Evolutionary conservation across 1,139 yeast genomes (phyloP), one percentile per base, ranked within the genome.

Genomic region (Candida smagusa): DNA sequence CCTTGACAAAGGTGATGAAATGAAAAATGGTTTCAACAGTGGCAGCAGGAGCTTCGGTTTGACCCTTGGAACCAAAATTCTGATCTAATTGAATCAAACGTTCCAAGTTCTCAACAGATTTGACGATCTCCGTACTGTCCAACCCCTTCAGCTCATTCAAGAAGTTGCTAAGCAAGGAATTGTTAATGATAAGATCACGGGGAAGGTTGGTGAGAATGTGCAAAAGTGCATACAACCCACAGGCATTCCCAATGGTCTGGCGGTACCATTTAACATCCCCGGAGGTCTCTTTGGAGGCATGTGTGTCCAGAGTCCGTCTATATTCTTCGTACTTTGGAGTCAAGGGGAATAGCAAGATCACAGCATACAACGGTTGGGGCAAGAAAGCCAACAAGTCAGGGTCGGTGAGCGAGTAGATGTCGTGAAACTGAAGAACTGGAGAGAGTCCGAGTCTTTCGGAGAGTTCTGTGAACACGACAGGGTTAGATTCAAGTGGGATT

Each of bases 401-500:
- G 42, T 87, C 96, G 5, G 86, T 80, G 22, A 92, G 62, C 0
- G 97, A 86, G 57, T 79, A 89, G 3, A 92, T 86, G 53, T 92
- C 98, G 41, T 77, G 80, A 59, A 87, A 90, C 34, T 70, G 73
- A 21, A 82, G 68, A 3, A 74, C 58, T 1, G 79, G 74, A 0
- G 79, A 60, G 5, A 90, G 68, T 0, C 97, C 97, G 33, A 92
- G 56, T 28, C 72, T 70, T 31, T 65, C 70, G 2, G 90, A 84
- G 48, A 88, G 79, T 1, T 67, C 68, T n/a, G 85, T 77, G 65
- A 92, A 89, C 7, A 92, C 80, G 12, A 74, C 83, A 0, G 98
- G 98, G 50, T 89, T 88, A 9, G 95, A 86, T 58, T 92, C 98
- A 31, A 92, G 65, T 2, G 98, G 97, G 9, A 88, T 82, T 29